These are phyloP conservation scores for Eurotiales sp. DNA, from an alignment of 2,329 filamentous ascomycete genomes.

Conservation along the genomic window DNA sequence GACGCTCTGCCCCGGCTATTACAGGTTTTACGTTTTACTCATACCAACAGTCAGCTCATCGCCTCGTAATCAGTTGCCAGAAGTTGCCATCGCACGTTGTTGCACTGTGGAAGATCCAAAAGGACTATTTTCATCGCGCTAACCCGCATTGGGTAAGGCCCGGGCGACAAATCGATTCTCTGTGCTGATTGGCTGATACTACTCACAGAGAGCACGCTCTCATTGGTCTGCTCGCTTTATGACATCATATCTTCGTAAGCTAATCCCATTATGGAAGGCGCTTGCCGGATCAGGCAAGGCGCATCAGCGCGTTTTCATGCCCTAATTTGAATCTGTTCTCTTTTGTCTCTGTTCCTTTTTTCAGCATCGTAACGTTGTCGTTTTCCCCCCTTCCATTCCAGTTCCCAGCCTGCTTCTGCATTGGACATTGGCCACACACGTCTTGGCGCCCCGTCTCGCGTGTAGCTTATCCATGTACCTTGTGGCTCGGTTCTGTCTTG, in stretches of 20 bases:
- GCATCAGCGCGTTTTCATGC: neutral
- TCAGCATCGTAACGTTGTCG: neutral
- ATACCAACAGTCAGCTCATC: no score
- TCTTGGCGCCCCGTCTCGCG: neutral
- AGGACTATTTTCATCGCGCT: neutral
- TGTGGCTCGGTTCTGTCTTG: neutral
- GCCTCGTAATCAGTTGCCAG: no score
- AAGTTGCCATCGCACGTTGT: no score
- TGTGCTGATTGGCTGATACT: neutral
- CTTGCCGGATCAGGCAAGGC: neutral
- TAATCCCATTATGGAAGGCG: neutral
- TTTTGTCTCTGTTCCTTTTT: neutral
- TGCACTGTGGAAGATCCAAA: no score
- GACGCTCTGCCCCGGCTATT: no score
- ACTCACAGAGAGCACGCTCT: neutral
- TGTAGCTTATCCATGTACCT: neutral
- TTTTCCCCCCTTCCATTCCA: neutral
- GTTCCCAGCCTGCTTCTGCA: neutral
- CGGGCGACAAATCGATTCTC: no score
- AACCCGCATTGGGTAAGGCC: neutral
- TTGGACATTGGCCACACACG: no score
- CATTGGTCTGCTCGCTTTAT: conserved; percentile 15
- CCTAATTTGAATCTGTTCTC: conserved; percentile 6
- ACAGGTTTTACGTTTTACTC: no score
- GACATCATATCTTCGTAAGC: conserved; percentile 9